phyloP scores from a whole-genome alignment of 2,329 filamentous ascomycete genomes.

The Apiospora kogelbergensis region DNA sequence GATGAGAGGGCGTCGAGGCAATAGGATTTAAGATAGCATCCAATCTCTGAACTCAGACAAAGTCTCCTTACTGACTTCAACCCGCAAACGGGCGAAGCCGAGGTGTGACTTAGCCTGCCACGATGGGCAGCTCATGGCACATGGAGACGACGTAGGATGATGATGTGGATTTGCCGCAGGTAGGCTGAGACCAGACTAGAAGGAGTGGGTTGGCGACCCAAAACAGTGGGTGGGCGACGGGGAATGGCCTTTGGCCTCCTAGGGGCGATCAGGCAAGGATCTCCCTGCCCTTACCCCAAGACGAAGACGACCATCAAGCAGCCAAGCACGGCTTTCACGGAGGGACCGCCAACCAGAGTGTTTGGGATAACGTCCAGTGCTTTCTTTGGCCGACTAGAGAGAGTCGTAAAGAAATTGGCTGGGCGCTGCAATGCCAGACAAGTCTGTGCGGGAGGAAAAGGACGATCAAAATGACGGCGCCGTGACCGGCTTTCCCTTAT shows the following conservation, averaged over 20 bases:
- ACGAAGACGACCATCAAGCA: not conserved
- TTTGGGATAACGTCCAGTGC: not conserved
- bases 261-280: not conserved
- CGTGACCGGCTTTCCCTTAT: not conserved
- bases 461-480: not conserved
- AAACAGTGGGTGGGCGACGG: not conserved
- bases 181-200: not conserved
- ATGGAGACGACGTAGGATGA: not conserved
- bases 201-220: not conserved
- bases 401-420: not conserved
- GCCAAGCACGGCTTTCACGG: not conserved
- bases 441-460: not conserved
- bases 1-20: not conserved
- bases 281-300: not conserved
- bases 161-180: not conserved
- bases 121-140: slow-evolving; percentile 4
- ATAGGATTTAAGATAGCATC: not conserved
- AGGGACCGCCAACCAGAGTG: not conserved
- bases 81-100: slow-evolving; percentile 4
- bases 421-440: not conserved
- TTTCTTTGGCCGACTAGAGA: not conserved
- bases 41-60: not conserved
- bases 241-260: not conserved
- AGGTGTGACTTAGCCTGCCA: not conserved
- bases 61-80: not conserved